phyloP scores from a whole-genome alignment of 2,329 filamentous ascomycete genomes.

The Alternaria brassicicola region DNA sequence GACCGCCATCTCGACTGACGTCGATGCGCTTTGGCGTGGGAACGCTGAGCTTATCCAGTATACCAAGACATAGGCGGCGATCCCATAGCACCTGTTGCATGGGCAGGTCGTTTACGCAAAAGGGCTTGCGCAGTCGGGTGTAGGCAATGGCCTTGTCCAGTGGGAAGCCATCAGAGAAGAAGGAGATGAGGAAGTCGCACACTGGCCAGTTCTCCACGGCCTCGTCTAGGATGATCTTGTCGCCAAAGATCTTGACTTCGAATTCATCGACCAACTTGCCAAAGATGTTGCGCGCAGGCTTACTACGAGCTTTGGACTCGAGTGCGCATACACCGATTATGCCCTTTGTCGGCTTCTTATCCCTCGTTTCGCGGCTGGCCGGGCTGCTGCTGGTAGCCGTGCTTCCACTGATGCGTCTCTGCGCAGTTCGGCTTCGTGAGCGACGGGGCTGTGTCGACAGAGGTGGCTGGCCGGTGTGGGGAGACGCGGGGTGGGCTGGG shows the following conservation, averaged over 20 bases:
- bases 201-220: slow-evolving; percentile 95
- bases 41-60: slow-evolving; percentile 87
- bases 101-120: slow-evolving; percentile 94
- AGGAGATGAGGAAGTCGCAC: slow-evolving; percentile 95
- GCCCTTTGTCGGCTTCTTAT: slow-evolving; percentile 60
- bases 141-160: slow-evolving; percentile 97
- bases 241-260: slow-evolving; percentile 95
- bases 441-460: slow-evolving; percentile 31
- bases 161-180: slow-evolving; percentile 97
- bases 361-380: slow-evolving; percentile 65
- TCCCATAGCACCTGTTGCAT: slow-evolving; percentile 99
- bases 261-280: slow-evolving; percentile 93
- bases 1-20: slow-evolving; percentile 91
- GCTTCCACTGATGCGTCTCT: slow-evolving; percentile 80
- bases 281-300: slow-evolving; percentile 94
- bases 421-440: slow-evolving; percentile 57
- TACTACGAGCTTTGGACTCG: slow-evolving; percentile 94
- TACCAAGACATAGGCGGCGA: slow-evolving; percentile 82
- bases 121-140: slow-evolving; percentile 88
- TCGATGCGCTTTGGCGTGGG: slow-evolving; percentile 88
- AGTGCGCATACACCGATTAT: slow-evolving; percentile 92
- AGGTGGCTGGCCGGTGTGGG: slow-evolving; percentile 23
- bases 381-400: slow-evolving; percentile 83
- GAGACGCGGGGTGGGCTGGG: slow-evolving; percentile 25
- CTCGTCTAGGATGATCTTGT: slow-evolving; percentile 98